Evolutionary conservation across 2,329 filamentous ascomycete species (phyloP).

Genomic region (Clarireedia hainanense): DNA sequence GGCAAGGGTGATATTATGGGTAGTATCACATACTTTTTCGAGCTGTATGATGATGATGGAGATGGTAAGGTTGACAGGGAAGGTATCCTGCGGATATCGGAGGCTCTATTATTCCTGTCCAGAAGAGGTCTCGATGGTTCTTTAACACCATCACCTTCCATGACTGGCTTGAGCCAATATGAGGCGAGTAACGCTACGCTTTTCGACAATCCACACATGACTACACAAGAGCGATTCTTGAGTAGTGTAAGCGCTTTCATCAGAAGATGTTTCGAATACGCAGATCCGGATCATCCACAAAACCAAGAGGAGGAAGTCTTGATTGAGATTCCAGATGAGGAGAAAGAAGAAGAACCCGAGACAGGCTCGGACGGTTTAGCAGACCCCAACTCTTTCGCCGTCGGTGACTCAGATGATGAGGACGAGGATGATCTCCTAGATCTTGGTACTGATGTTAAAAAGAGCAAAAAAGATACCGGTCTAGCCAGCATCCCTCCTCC

Average conservation of each 20-base stretch:
- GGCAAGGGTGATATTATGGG: slow-evolving; percentile 95
- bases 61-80: slow-evolving; percentile 92
- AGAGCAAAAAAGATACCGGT: slow-evolving; percentile 26
- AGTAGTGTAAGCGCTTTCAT: slow-evolving; percentile 95
- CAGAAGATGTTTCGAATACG: slow-evolving; percentile 93
- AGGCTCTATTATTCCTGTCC: slow-evolving; percentile 87
- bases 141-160: slow-evolving; percentile 57
- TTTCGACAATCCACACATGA: slow-evolving; percentile 35
- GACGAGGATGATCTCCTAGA: slow-evolving; percentile 55
- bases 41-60: slow-evolving; percentile 87
- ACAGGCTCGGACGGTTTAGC: slow-evolving; percentile 27
- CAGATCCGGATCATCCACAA: slow-evolving; percentile 77
- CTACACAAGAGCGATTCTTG: slow-evolving; percentile 80
- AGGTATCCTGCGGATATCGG: slow-evolving; percentile 89
- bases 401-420: slow-evolving; percentile 65
- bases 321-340: background rate
- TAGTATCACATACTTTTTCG: slow-evolving; percentile 95
- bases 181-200: slow-evolving; percentile 31
- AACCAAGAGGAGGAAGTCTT: slow-evolving; percentile 28
- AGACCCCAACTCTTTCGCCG: slow-evolving; percentile 54
- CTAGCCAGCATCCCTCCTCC: slow-evolving; percentile 19
- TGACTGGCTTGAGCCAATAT: slow-evolving; percentile 41
- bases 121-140: slow-evolving; percentile 75
- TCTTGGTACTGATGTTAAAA: slow-evolving; percentile 39
- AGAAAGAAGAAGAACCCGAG: background rate